phyloP scores from a whole-genome alignment of 1,284 basidiomycete genomes.

The Fomes fomentarius region DNA sequence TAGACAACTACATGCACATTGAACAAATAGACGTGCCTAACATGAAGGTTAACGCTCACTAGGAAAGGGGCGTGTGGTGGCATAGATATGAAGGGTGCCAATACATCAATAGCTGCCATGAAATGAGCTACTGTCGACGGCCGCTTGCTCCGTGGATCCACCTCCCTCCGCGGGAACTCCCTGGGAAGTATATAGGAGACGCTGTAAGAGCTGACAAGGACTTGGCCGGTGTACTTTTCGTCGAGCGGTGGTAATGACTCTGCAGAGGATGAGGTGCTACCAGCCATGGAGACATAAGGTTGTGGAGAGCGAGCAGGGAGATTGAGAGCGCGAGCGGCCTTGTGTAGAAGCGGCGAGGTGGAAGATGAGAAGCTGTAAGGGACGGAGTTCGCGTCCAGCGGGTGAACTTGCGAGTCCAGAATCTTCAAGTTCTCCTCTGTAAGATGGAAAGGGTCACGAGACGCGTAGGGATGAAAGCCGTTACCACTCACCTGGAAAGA shows the following conservation, averaged over 20 bases:
- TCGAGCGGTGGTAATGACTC: slow-evolving; percentile 47
- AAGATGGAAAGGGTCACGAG: neutral
- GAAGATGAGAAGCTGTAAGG: slow-evolving; percentile 76
- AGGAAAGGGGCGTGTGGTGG: slow-evolving; percentile 74
- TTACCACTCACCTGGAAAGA: slow-evolving; percentile 64
- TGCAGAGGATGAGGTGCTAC: slow-evolving; percentile 41
- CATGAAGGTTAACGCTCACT: slow-evolving; percentile 45
- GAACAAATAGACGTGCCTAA: neutral
- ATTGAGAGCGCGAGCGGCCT: slow-evolving; percentile 68
- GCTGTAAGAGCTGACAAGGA: slow-evolving; percentile 74
- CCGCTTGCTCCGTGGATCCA: slow-evolving; percentile 27
- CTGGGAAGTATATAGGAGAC: slow-evolving; percentile 79
- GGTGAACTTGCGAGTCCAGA: slow-evolving; percentile 70
- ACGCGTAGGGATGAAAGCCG: neutral
- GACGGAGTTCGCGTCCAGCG: slow-evolving; percentile 65
- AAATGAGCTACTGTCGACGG: slow-evolving; percentile 51
- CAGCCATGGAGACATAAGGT: slow-evolving; percentile 60
- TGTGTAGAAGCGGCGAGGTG: slow-evolving; percentile 63
- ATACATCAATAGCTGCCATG: slow-evolving; percentile 77
- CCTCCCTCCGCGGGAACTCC: slow-evolving; percentile 56
- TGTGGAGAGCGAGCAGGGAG: slow-evolving; percentile 62
- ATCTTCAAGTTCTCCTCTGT: slow-evolving; percentile 80
- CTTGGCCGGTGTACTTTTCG: slow-evolving; percentile 69
- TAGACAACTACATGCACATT: slow-evolving; percentile 55
- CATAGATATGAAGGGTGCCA: slow-evolving; percentile 66